phyloP scores from a whole-genome alignment of 345 rosid genomes.

The Garcia nutans region DNA sequence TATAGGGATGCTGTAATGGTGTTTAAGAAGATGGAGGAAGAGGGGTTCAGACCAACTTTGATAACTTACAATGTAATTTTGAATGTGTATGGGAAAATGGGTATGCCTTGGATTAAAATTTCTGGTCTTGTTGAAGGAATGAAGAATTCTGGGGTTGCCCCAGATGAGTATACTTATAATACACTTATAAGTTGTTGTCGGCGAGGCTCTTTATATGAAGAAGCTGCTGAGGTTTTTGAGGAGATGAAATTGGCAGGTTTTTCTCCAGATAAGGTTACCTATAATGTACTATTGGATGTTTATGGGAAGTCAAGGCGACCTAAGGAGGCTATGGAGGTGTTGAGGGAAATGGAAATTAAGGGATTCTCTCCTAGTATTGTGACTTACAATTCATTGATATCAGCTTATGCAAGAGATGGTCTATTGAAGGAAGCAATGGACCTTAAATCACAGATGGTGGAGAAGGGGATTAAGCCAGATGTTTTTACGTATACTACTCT shows the following conservation, averaged over 20 bases:
- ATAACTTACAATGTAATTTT: conserved; percentile 80
- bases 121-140: conserved; percentile 56
- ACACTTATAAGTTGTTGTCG: conserved; percentile 84
- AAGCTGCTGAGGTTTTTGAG: conserved; percentile 66
- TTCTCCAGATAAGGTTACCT: conserved; percentile 77
- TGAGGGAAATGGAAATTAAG: conserved; percentile 71
- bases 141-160: conserved; percentile 57
- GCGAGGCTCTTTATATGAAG: conserved; percentile 76
- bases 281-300: conserved; percentile 76
- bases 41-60: conserved; percentile 76
- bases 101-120: conserved; percentile 90
- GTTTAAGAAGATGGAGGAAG: conserved; percentile 82
- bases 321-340: conserved; percentile 75
- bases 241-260: conserved; percentile 78
- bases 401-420: conserved; percentile 83
- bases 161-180: conserved; percentile 78
- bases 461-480: conserved; percentile 72
- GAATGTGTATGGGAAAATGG: conserved; percentile 93
- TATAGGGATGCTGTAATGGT: conserved; percentile 76
- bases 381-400: conserved; percentile 82
- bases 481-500: conserved; percentile 96
- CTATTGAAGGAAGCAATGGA: conserved; percentile 71
- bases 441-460: conserved; percentile 68
- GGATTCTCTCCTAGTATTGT: conserved; percentile 68
- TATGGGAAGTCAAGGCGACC: conserved; percentile 89